Evolutionary conservation across 345 rosid species (phyloP).

Genomic region (Fremontodendron californicum): DNA sequence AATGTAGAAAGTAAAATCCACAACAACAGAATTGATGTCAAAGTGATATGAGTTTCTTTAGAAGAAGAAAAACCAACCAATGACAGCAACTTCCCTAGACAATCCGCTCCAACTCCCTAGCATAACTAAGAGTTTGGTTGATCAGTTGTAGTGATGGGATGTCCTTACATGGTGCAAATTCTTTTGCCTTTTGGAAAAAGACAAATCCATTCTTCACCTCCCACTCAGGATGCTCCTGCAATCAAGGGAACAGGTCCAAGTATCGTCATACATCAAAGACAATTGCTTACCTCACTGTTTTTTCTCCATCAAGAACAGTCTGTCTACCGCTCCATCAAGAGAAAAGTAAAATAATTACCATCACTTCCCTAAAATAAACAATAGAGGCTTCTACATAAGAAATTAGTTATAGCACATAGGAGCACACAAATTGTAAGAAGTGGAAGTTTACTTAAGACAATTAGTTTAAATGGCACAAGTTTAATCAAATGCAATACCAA

Average conservation of each 20-base stretch:
- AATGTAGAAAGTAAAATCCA: neutral
- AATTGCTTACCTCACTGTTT: slow-evolving; percentile 75
- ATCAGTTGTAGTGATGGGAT: slow-evolving; percentile 96
- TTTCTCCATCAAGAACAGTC: no score
- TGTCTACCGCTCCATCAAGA: slow-evolving; percentile 37
- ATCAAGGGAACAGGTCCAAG: neutral
- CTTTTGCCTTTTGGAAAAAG: slow-evolving; percentile 87
- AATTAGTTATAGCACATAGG: neutral
- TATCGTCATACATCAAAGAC: neutral
- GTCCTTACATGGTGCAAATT: slow-evolving; percentile 86
- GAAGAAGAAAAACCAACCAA: neutral
- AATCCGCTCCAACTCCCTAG: slow-evolving; percentile 96
- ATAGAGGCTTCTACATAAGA: neutral
- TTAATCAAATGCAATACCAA: neutral
- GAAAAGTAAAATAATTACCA: slow-evolving; percentile 8
- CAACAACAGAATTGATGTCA: neutral
- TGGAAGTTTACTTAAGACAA: neutral
- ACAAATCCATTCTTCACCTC: slow-evolving; percentile 70
- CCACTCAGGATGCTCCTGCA: slow-evolving; percentile 96
- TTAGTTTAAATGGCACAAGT: no score
- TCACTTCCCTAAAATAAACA: neutral
- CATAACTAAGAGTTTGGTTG: slow-evolving; percentile 94
- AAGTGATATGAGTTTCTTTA: neutral
- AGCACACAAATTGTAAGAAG: neutral
- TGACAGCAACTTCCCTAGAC: slow-evolving; percentile 41